Percentiles rank a stretch among this genome's conserved stretches.
Evolutionary conservation across 2,329 filamentous ascomycete species (phyloP).

Genomic region (Myriangium duriaei): DNA sequence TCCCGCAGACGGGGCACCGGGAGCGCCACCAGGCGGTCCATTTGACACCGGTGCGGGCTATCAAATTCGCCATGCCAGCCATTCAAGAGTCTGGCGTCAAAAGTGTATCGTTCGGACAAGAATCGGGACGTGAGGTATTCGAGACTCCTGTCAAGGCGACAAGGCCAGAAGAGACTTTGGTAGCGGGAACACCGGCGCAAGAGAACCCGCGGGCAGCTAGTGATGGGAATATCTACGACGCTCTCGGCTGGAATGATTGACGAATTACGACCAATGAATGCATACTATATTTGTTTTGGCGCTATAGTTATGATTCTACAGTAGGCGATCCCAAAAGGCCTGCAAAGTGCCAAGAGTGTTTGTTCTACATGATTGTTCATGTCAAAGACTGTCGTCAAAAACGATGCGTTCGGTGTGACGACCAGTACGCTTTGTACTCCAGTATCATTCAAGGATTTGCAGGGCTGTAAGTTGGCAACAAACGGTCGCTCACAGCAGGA

Average conservation of each 20-base stretch:
- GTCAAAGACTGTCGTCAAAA: too few relatives aligned
- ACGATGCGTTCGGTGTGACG: too few relatives aligned
- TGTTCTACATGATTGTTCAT: too few relatives aligned
- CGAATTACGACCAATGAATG: constrained; percentile 23
- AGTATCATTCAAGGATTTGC: too few relatives aligned
- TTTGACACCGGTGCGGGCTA: constrained; percentile 32
- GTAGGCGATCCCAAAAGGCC: too few relatives aligned
- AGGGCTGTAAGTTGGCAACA: too few relatives aligned
- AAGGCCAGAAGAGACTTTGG: constrained; percentile 13
- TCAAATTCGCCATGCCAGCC: constrained; percentile 20
- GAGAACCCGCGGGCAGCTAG: not conserved
- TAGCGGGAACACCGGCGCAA: constrained; percentile 16
- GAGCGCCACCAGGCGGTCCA: constrained; percentile 18
- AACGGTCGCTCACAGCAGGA: too few relatives aligned
- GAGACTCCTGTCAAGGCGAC: constrained; percentile 10
- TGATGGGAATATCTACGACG: constrained; percentile 27
- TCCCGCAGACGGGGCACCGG: constrained; percentile 20
- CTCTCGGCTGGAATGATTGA: constrained; percentile 34
- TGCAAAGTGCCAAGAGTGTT: too few relatives aligned
- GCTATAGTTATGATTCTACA: too few relatives aligned
- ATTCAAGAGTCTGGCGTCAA: constrained; percentile 10
- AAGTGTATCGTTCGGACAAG: constrained; percentile 4
- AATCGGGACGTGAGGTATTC: not conserved
- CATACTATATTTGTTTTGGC: too few relatives aligned
- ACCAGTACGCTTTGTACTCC: too few relatives aligned